These are phyloP conservation scores for Termitomyces sp. DNA, from an alignment of 768 basidiomycete genomes.

Conservation along the genomic window DNA sequence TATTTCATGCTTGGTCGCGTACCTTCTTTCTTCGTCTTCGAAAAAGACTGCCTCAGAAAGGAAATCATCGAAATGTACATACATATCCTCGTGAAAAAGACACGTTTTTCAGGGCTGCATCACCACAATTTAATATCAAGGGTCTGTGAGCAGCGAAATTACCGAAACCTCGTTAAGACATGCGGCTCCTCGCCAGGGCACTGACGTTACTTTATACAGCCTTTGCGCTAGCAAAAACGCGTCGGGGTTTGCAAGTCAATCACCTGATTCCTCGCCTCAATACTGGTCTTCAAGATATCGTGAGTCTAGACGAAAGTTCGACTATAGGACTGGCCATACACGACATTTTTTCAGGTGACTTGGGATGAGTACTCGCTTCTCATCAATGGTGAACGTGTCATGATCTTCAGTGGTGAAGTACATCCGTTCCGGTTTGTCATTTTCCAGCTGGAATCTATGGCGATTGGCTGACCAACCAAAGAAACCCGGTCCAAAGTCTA, in stretches of 20 bases:
- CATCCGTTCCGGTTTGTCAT: constrained; percentile 36
- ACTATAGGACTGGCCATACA: background rate
- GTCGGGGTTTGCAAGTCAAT: background rate
- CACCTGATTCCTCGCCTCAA: constrained; percentile 16
- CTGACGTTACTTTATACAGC: constrained; percentile 20
- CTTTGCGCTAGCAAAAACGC: constrained; percentile 19
- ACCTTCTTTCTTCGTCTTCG: background rate
- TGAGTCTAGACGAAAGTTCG: constrained; percentile 7
- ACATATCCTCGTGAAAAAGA: background rate
- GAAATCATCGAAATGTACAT: background rate
- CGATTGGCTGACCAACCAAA: constrained; percentile 6
- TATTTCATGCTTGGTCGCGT: background rate
- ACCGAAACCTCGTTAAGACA: constrained; percentile 8
- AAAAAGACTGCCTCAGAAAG: background rate
- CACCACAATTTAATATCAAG: background rate
- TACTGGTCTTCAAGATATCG: constrained; percentile 30
- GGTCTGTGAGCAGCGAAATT: background rate
- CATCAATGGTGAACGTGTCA: constrained; percentile 38
- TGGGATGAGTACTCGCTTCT: constrained; percentile 42
- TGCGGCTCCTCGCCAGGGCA: constrained; percentile 20
- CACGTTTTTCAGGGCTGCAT: background rate
- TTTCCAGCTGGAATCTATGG: background rate
- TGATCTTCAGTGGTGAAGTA: constrained; percentile 40
- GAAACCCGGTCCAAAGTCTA: constrained; percentile 38
- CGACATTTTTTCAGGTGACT: constrained; percentile 27